Conservation (phyloP, 805 yeast genomes). For the Lipomyces sp. region DNA sequence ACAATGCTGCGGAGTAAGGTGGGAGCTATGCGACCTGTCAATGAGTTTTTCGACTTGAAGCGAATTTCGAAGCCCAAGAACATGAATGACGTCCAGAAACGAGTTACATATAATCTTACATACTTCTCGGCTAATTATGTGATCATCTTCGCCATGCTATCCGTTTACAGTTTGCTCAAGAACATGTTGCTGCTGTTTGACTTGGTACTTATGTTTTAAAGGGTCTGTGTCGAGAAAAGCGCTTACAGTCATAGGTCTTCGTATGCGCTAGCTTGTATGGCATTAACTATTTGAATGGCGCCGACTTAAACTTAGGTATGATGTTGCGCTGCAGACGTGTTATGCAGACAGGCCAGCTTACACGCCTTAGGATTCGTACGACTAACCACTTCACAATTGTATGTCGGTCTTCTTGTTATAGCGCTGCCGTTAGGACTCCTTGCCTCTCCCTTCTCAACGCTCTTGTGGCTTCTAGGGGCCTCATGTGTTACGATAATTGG, state of each 20-base stretch:
- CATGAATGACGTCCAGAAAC: slow-evolving; percentile 84
- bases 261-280: slow-evolving; percentile 77
- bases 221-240: background rate
- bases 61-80: slow-evolving; percentile 89
- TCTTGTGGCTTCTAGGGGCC: slow-evolving; percentile 91
- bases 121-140: slow-evolving; percentile 88
- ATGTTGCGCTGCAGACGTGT: background rate
- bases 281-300: slow-evolving; percentile 78
- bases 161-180: slow-evolving; percentile 84
- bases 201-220: slow-evolving; percentile 46
- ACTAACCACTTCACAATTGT: slow-evolving; percentile 76
- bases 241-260: slow-evolving; percentile 59
- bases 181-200: slow-evolving; percentile 85
- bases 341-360: background rate
- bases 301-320: slow-evolving; percentile 66
- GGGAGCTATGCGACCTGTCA: slow-evolving; percentile 70
- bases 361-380: slow-evolving; percentile 55
- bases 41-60: slow-evolving; percentile 90
- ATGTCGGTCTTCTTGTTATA: slow-evolving; percentile 77
- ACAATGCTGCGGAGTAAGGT: slow-evolving; percentile 26
- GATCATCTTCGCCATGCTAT: slow-evolving; percentile 69
- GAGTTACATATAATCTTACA: slow-evolving; percentile 84
- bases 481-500: slow-evolving; percentile 76
- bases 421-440: slow-evolving; percentile 81
- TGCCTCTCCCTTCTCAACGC: slow-evolving; percentile 86